Evolutionary conservation across 139 green algal species (phyloP).

Genomic region (Desmodesmus armatus): DNA sequence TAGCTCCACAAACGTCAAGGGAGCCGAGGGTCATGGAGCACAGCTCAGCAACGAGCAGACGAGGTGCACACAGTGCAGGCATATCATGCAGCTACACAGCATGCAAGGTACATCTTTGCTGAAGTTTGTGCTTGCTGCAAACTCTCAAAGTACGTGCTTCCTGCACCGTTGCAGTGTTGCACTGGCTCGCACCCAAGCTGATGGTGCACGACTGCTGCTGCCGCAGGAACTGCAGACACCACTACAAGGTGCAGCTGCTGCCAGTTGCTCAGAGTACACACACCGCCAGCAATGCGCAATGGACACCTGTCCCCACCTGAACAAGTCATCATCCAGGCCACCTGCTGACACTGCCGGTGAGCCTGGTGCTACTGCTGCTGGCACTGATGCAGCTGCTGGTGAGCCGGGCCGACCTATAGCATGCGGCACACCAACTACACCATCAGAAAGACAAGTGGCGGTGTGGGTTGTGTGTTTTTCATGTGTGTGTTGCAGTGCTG

Average conservation of each 20-base stretch:
- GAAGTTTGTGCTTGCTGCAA: not conserved
- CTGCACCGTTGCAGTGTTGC: too few species aligned
- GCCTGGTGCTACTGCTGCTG: not conserved
- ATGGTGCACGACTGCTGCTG: not conserved
- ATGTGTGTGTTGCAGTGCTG: not conserved
- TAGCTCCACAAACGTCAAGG: too few species aligned
- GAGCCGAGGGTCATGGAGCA: not conserved
- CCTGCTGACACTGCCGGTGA: constrained; percentile 2
- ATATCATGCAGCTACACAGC: not conserved
- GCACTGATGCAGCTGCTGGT: not conserved
- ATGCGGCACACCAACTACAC: not conserved
- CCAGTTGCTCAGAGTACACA: not conserved
- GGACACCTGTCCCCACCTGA: not conserved
- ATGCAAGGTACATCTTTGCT: not conserved
- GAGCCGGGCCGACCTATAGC: not conserved
- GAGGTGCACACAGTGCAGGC: not conserved
- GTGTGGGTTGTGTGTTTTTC: not conserved
- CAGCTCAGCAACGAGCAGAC: not conserved
- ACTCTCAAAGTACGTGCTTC: too few species aligned
- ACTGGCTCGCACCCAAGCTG: not conserved
- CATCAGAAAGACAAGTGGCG: not conserved
- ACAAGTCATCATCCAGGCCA: constrained; percentile 1
- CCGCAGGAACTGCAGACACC: not conserved
- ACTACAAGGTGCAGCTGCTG: not conserved
- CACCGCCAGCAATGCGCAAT: not conserved